Base-by-base conservation (phyloP, 1,284 basidiomycete species). In the Cerrena zonata region DNA sequence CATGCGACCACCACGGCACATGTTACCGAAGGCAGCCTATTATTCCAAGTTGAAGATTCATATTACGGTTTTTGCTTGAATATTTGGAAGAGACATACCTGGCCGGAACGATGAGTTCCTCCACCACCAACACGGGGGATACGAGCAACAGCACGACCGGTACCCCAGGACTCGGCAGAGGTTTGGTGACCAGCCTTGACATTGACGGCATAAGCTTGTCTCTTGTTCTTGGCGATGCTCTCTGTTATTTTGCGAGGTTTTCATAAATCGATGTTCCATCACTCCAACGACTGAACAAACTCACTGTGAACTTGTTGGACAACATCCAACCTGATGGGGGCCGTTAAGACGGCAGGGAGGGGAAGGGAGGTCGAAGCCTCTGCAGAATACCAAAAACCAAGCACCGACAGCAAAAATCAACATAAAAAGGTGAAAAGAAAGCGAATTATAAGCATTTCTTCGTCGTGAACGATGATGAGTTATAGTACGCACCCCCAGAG, bases 1-100 rank as follows among this genome's bases (percentile, higher is more conserved):
- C 95, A 99, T 99, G 71, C 95, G 94, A 82, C 95, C 96, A 69
- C 95, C 94, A 74, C 94, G 90, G 80, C 93, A 96, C 94, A 97
- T 96, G 87, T 97, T 96, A 70, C 95, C 96, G 78, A 99, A 98
- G 39, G 95, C 94, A 70, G 92, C 96, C 89, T 93, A 47, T 42
- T n/a, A n/a, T n/a, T n/a, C n/a, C n/a, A n/a, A 21, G 18, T 12
- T n/a, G 34, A 68, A 36, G 11, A 36, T 36, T 36, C 34, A 36
- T 36, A 11, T n/a, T n/a, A 36, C 11, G 11, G 11, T n/a, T 11
- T 36, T 22, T 12, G 11, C n/a, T 18, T 19, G 4, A 48, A n/a
- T n/a, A n/a, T n/a, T n/a, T n/a, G n/a, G n/a, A n/a, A n/a, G n/a
- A n/a, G n/a, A 18, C 77, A 51, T 58, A 87, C 88, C 82, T 96